Evolutionary conservation across 768 basidiomycete species (phyloP), one percentile per base, ranked within the genome.

Genomic region (Suillus variegatus): DNA sequence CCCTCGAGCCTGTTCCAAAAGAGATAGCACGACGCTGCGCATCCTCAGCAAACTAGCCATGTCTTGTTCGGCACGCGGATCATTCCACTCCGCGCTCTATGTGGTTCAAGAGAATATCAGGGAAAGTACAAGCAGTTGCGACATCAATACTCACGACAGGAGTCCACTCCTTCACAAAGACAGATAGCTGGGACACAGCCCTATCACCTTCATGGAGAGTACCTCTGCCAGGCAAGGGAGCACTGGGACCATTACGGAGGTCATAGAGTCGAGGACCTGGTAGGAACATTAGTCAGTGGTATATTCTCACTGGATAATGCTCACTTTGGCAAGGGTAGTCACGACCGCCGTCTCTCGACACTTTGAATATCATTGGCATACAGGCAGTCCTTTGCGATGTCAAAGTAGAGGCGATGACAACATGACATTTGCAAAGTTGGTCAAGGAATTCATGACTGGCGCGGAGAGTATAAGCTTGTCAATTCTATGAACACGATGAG

Each of bases 341-440:
- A 95, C 75, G 14, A 92, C 82, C 1, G 85, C 85, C 86, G 81
- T 16, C 96, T 87, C 47, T 86, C 82, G 3, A 75, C 69, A 65
- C 85, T 84, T 25, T 81, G 70, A 3, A 77, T 63, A 8, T 78
- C 73, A 70, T 92, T 84, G 41, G 93, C 92, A 72, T 99, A 98
- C 10, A 99, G 78, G 55, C 85, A 84, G 75, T 99, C 97, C 75
- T 97, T 97, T 40, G 88, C 92, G 60, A 93, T 88, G 71, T 96
- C 95, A 67, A 97, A 93, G 77, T 98, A 98, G 40, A 97, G 78
- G 25, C 0, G 94, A 90, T 0, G 97, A 98, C 25, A 98, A 82
- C 0, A 91, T 93, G 66, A 88, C 83, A 70, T 94, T 94, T 35
- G 88, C 85, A 68, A 97, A 98, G 68, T 89, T 86, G 46, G 83